Evolutionary conservation across 768 basidiomycete genomes (phyloP), one percentile per base, ranked within the genome.

Genomic region (Psilocybe cubensis): DNA sequence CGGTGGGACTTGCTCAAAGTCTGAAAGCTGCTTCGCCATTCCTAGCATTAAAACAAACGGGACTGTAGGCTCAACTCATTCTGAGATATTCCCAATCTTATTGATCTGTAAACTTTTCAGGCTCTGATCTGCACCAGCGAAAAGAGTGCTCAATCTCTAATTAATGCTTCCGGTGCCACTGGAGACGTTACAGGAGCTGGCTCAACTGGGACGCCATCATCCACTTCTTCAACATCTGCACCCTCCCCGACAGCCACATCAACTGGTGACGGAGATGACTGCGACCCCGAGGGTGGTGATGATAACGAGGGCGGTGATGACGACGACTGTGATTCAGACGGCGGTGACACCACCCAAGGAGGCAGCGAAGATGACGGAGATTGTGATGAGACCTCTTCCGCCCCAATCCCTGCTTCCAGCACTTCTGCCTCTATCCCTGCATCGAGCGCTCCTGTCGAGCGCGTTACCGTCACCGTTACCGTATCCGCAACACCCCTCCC

Each of bases 51-150:
- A 64, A 4, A 62, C 69, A 29, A 56, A 68, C 6, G 85, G 85
- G 53, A 77, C 77, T 1, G 85, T 86, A 61, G 49, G 80, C 68
- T n/a, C n/a, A 6, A 21, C 12, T 24, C 29, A 12, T 28, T 27
- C 25, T 44, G 21, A 44, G 3, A 3, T 41, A 4, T 40, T 23
- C 17, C 9, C 6, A 24, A n/a, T 14, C 27, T 40, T 1, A 29
- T 47, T 14, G 24, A 38, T 49, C 9, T 20, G 47, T 11, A 38
- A 38, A 47, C 5, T 17, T 33, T 20, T 10, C 24, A 85, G 83
- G 66, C 68, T 28, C 57, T 86, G n/a, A 70, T 74, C 1, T 88
- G 85, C 70, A 83, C 83, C 3, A 83, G 78, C 60, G 67, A 77
- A 59, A 69, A 68, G n/a, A 79, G 74, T 24, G 85, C 82, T 0